These are phyloP conservation scores for Hygrocybe punicea DNA, from an alignment of 768 basidiomycete genomes.

Conservation along the genomic window DNA sequence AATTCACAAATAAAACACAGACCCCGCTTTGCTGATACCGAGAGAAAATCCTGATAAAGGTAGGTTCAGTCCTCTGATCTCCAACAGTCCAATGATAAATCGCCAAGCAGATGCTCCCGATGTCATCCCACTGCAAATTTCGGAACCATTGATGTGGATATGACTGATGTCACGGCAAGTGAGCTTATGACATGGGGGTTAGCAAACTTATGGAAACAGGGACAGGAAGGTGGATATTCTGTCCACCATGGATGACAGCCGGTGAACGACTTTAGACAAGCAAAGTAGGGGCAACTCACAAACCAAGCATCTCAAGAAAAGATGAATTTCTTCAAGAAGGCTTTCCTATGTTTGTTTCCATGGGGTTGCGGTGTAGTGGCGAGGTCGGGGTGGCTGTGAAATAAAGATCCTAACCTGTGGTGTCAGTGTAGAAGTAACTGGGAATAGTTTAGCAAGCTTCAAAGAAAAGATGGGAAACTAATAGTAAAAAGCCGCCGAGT, in stretches of 20 bases:
- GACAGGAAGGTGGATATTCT: conserved; percentile 22
- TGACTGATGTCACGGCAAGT: conserved; percentile 17
- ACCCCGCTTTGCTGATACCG: too few species aligned
- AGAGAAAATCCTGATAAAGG: too few species aligned
- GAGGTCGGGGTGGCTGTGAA: too few species aligned
- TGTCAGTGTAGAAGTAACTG: too few species aligned
- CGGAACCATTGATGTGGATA: conserved; percentile 28
- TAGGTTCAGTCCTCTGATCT: not conserved
- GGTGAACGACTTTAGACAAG: conserved; percentile 29
- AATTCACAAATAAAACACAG: too few species aligned
- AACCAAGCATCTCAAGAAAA: too few species aligned
- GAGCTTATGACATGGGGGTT: conserved; percentile 27
- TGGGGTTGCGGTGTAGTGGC: too few species aligned
- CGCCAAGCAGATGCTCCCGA: conserved; percentile 25
- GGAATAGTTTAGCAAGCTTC: too few species aligned
- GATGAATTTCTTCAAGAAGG: conserved; percentile 17
- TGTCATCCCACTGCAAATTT: conserved; percentile 27
- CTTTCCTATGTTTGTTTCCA: conserved; percentile 29
- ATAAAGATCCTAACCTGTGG: too few species aligned
- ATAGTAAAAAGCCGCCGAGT: too few species aligned
- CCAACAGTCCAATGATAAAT: not conserved
- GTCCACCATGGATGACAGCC: conserved; percentile 20
- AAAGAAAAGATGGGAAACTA: too few species aligned
- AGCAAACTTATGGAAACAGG: conserved; percentile 12
- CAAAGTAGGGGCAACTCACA: conserved; percentile 8